phyloP scores from a whole-genome alignment of 2,329 filamentous ascomycete species.

The Cercospora sp. region DNA sequence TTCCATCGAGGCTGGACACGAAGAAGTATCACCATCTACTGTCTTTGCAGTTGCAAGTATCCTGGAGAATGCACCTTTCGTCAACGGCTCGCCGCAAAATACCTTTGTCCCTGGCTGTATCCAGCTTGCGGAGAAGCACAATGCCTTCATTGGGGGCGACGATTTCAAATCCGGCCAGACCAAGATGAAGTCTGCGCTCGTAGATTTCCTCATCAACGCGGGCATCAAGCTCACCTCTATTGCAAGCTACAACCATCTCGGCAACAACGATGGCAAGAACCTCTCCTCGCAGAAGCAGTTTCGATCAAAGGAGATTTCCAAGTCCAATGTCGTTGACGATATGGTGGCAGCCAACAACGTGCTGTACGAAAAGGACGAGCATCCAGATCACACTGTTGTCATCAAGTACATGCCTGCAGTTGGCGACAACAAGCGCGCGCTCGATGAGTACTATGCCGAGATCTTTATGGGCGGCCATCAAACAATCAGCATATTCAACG shows the following conservation, averaged over 20 bases:
- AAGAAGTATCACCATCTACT: conserved; percentile 91
- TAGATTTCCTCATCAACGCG: conserved; percentile 97
- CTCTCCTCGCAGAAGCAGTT: conserved; percentile 96
- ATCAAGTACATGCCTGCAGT: conserved; percentile 99
- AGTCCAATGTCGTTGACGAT: conserved; percentile 98
- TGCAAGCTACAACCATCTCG: conserved; percentile 98
- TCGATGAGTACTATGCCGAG: conserved; percentile 99
- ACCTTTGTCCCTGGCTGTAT: conserved; percentile 95
- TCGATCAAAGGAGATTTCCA: conserved; percentile 99
- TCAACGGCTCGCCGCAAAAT: conserved; percentile 99
- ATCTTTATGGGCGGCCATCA: conserved; percentile 99
- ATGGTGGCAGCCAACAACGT: conserved; percentile 96
- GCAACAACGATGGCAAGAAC: conserved; percentile 99
- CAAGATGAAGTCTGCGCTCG: conserved; percentile 99
- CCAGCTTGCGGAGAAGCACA: conserved; percentile 80
- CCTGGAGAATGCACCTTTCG: conserved; percentile 86
- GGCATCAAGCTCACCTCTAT: conserved; percentile 99
- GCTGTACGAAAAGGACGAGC: conserved; percentile 87
- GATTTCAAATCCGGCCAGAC: conserved; percentile 99
- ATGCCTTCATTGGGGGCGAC: conserved; percentile 91
- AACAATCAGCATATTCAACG: conserved; percentile 97
- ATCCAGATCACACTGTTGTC: conserved; percentile 96
- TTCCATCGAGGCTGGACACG: conserved; percentile 81
- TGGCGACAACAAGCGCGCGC: conserved; percentile 96
- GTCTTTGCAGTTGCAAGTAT: conserved; percentile 95